Base-by-base conservation (phyloP, 176 grass and related monocot genomes). In the Avena insularis region DNA sequence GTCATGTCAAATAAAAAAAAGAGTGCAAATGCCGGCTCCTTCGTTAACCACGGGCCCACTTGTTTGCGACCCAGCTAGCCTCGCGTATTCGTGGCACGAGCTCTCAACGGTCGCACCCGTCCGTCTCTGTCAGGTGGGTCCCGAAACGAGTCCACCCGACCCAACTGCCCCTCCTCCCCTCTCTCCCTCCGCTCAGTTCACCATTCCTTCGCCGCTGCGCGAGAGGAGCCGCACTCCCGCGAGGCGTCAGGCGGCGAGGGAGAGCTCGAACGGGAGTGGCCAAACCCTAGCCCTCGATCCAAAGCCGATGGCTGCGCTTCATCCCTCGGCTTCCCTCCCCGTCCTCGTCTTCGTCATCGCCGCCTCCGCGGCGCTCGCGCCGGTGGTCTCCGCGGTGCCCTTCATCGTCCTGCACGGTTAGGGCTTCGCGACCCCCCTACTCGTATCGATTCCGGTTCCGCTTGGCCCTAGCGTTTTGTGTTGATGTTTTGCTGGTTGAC, bases 361-460 rank as follows among this genome's bases (percentile, higher is more conserved):
- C 40, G 55, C 20, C 9, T 16, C 51, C 53, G 57, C 78, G 14
- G 23, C 38, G 68, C 80, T 87, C 65, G 67, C 50, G 35, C 75
- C 84, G 56, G 74, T 82, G 79, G 82, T 66, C 60, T 76, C 90
- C 35, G 78, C 87, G 17, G 69, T 87, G 75, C 92, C 92, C 21
- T 94, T 94, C 90, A 63, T 95, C 75, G 90, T 95, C 85, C 88
- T 95, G 79, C 93, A 95, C 82, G 93, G 93, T 95, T 84, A 80
- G 83, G 71, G 16, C 62, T 58, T 75, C 65, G 21, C 31, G 19
- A 12, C 19, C 20, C 12, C 15, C 20, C 6, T 5, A 5, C 2
- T 47, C 55, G 25, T 23, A 38, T 67, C 36, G n/a, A 43, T 74
- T 81, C 27, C n/a, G 4, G 20, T 63, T 80, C 3, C 12, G 6